Evolutionary conservation across 805 yeast genomes (phyloP).

Genomic region (Blastobotrys americana): DNA sequence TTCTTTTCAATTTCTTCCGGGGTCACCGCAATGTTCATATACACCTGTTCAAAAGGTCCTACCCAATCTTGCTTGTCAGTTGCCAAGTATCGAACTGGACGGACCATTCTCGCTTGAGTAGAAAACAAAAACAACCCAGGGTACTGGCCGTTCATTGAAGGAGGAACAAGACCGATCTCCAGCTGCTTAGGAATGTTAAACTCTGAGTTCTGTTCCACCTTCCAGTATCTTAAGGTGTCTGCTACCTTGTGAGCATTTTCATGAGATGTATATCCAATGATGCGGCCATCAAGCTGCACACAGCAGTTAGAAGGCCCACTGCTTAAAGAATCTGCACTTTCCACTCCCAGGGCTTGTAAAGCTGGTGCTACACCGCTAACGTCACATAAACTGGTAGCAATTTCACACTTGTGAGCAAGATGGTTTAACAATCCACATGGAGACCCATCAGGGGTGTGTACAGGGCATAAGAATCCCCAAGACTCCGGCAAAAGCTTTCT

Average conservation of each 20-base stretch:
- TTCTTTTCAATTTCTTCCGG: conserved; percentile 81
- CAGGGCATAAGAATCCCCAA: conserved; percentile 99
- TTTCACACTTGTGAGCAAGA: conserved; percentile 88
- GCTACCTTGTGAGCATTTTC: conserved; percentile 80
- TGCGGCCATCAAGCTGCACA: conserved; percentile 87
- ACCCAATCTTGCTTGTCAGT: conserved; percentile 74
- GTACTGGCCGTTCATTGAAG: conserved; percentile 91
- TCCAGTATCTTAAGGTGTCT: conserved; percentile 86
- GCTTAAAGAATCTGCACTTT: conserved; percentile 62
- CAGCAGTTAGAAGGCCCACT: conserved; percentile 87
- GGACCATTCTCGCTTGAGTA: conserved; percentile 88
- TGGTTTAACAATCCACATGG: conserved; percentile 98
- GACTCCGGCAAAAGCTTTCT: conserved; percentile 94
- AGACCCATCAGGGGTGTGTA: conserved; percentile 98
- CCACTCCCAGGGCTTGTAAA: conserved; percentile 65
- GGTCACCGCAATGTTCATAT: conserved; percentile 91
- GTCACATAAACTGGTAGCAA: conserved; percentile 70
- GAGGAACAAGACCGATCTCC: conserved; percentile 95
- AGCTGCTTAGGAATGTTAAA: conserved; percentile 76
- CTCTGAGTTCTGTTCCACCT: conserved; percentile 57
- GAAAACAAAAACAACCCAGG: conserved; percentile 92
- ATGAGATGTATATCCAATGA: conserved; percentile 92
- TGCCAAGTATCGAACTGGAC: conserved; percentile 91
- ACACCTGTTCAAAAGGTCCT: conserved; percentile 97
- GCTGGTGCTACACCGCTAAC: conserved; percentile 63